Percentiles rank a stretch among this genome's conserved stretches.
Evolutionary conservation across 1,284 basidiomycete genomes (phyloP).

Genomic region (Fomitiporia mediterranea): DNA sequence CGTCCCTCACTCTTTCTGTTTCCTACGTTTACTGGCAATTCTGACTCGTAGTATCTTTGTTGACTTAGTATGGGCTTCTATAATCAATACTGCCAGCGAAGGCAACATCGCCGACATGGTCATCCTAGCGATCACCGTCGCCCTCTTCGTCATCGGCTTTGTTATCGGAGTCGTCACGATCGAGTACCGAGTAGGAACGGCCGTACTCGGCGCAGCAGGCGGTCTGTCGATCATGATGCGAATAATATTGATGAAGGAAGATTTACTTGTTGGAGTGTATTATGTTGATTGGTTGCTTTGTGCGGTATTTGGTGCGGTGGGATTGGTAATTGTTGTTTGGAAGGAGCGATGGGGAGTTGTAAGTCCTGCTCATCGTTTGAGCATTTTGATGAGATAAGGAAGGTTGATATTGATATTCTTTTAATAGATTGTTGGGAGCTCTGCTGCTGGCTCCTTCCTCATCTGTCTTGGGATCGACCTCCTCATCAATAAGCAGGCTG

Average conservation of each 20-base stretch:
- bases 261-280: conserved; percentile 43
- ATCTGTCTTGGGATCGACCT: conserved; percentile 51
- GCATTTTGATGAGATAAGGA: background rate
- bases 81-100: conserved; percentile 50
- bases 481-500: conserved; percentile 49
- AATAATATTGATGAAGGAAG: conserved; percentile 44
- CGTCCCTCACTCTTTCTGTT: conserved; percentile 25
- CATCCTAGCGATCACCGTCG: conserved; percentile 44
- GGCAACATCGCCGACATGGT: conserved; percentile 47
- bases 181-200: conserved; percentile 42
- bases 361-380: conserved; percentile 26
- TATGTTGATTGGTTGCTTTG: conserved; percentile 52
- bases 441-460: conserved; percentile 58
- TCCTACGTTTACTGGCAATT: conserved; percentile 10
- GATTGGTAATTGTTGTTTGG: conserved; percentile 39
- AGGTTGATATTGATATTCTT: conserved; percentile 15
- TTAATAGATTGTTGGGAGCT: conserved; percentile 42
- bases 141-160: conserved; percentile 47
- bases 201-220: conserved; percentile 42
- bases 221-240: conserved; percentile 55
- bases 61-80: conserved; percentile 50
- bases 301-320: conserved; percentile 37
- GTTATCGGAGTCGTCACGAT: conserved; percentile 47
- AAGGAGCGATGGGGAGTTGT: conserved; percentile 50
- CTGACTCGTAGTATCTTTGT: conserved; percentile 3